phyloP scores from a whole-genome alignment of 2,329 filamentous ascomycete species.

The Paecilomyces fulvus region DNA sequence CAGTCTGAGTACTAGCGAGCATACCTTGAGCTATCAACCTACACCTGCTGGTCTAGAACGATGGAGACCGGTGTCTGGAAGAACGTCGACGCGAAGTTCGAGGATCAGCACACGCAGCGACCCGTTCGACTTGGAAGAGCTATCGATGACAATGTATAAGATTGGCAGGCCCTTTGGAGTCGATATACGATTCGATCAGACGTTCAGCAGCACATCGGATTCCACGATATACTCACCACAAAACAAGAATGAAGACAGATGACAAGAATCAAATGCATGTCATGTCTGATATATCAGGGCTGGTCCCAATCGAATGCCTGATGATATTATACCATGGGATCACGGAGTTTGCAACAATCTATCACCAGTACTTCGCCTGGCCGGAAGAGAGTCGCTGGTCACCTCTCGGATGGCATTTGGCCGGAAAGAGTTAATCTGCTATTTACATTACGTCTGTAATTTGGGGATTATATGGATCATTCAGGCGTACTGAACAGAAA shows the following conservation, averaged over 20 bases:
- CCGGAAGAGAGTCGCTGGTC: neutral
- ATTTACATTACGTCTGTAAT: neutral
- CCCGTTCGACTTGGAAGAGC: conserved; percentile 27
- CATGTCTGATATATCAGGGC: neutral
- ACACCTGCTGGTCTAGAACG: conserved; percentile 8
- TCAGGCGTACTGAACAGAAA: neutral
- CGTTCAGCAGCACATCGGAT: neutral
- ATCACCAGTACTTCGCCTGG: neutral
- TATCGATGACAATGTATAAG: conserved; percentile 1
- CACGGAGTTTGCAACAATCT: neutral
- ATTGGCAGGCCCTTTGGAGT: neutral
- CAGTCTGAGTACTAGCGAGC: conserved; percentile 11
- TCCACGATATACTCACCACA: neutral
- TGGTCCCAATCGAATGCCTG: neutral
- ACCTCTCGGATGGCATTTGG: neutral
- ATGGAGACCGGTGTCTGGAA: conserved; percentile 7
- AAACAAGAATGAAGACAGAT: neutral
- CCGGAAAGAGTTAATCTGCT: neutral
- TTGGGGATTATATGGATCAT: neutral
- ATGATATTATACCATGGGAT: neutral
- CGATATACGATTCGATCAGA: neutral
- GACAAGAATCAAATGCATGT: neutral
- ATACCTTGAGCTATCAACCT: conserved; percentile 8
- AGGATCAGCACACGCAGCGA: conserved; percentile 22
- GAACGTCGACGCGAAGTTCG: conserved; percentile 2